Evolutionary conservation across 2,329 filamentous ascomycete species (phyloP).

Genomic region (Penicillium hesseltinei): DNA sequence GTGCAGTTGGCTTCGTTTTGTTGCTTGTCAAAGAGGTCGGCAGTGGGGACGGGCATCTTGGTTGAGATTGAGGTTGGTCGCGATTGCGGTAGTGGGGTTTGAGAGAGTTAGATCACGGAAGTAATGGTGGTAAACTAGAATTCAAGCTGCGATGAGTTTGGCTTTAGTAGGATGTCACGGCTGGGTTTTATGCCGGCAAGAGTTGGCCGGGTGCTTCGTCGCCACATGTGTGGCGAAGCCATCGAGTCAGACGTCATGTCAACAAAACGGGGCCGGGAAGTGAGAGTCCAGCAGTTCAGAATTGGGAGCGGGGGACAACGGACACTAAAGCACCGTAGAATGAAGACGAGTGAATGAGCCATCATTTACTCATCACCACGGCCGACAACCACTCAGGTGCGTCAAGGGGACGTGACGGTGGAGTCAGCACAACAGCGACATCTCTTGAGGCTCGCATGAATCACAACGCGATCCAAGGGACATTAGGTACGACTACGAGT

Average conservation of each 20-base stretch:
- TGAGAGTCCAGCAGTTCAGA: neutral
- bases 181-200: neutral
- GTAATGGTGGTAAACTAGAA: neutral
- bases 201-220: neutral
- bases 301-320: neutral
- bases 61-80: neutral
- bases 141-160: neutral
- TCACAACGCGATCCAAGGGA: no score
- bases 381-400: no score
- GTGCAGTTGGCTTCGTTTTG: slow-evolving; percentile 14
- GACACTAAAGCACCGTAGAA: no score
- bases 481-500: no score
- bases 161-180: neutral
- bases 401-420: no score
- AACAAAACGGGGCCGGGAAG: neutral
- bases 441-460: no score
- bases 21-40: slow-evolving; percentile 19
- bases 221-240: slow-evolving; percentile 9
- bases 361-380: neutral
- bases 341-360: neutral
- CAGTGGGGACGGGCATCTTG: slow-evolving; percentile 24
- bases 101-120: no score
- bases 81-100: neutral
- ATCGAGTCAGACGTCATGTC: slow-evolving; percentile 1
- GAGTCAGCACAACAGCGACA: no score